phyloP scores from a whole-genome alignment of 1,139 yeast species.

The Yamadazyma conglobata region DNA sequence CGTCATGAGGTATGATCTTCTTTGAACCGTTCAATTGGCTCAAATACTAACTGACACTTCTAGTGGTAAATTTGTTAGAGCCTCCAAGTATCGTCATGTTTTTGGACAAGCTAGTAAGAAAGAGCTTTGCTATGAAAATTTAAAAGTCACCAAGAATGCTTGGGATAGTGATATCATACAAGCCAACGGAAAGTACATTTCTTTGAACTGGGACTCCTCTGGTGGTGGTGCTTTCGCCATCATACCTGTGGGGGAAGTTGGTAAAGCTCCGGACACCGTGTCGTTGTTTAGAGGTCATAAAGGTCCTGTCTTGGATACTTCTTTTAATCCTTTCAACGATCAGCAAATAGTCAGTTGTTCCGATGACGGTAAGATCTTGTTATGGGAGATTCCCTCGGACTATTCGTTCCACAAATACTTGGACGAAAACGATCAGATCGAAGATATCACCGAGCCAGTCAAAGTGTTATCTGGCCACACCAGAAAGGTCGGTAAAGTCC shows the following conservation, averaged over 20 bases:
- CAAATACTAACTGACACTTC: conserved; percentile 5
- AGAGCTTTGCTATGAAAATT: conserved; percentile 85
- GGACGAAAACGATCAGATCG: conserved; percentile 60
- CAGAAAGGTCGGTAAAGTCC: conserved; percentile 91
- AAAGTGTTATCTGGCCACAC: conserved; percentile 79
- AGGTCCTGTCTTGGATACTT: conserved; percentile 92
- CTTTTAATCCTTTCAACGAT: conserved; percentile 85
- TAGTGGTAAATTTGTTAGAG: conserved; percentile 92
- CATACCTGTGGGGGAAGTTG: conserved; percentile 78
- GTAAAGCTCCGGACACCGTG: conserved; percentile 92
- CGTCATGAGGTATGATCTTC: too few species aligned
- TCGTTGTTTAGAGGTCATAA: conserved; percentile 95
- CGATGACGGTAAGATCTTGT: conserved; percentile 83
- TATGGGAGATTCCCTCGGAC: conserved; percentile 84
- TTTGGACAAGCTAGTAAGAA: conserved; percentile 89
- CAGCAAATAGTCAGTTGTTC: conserved; percentile 77
- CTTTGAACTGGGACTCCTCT: conserved; percentile 90
- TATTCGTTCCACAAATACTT: conserved; percentile 64
- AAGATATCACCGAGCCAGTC: conserved; percentile 65
- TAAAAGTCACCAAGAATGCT: conserved; percentile 83
- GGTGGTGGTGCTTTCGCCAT: conserved; percentile 98
- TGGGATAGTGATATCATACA: conserved; percentile 92
- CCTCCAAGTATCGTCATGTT: conserved; percentile 94
- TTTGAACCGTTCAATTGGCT: too few species aligned
- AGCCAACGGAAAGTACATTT: conserved; percentile 72